Evolutionary conservation across 1,284 basidiomycete species (phyloP).

Genomic region (Entoloma clypeatum): DNA sequence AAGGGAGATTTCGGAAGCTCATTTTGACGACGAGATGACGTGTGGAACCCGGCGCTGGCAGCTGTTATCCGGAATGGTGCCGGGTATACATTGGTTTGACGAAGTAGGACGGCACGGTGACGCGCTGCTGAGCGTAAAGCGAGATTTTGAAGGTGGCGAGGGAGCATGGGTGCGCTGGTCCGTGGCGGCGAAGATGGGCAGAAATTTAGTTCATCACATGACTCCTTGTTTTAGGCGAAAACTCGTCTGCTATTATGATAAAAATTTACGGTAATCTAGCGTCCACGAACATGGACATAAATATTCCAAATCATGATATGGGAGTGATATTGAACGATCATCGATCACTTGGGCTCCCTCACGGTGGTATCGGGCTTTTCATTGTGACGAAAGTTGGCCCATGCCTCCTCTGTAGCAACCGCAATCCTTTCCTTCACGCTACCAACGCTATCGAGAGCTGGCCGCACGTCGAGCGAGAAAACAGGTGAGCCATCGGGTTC

Average conservation of each 20-base stretch:
- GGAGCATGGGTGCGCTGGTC: conserved; percentile 29
- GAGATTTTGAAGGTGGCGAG: conserved; percentile 38
- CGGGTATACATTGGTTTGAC: conserved; percentile 24
- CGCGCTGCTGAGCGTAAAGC: conserved; percentile 32
- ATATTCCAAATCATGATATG: too few species aligned
- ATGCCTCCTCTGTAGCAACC: conserved; percentile 69
- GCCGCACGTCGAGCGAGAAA: conserved; percentile 89
- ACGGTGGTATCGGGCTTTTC: conserved; percentile 21
- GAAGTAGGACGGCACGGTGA: conserved; percentile 22
- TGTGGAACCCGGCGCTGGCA: conserved; percentile 53
- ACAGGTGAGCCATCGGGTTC: conserved; percentile 86
- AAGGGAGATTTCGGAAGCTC: conserved; percentile 89
- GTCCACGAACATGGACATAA: too few species aligned
- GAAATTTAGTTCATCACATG: conserved; percentile 4
- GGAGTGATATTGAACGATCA: background rate
- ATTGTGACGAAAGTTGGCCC: conserved; percentile 43
- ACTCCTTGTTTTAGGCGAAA: too few species aligned
- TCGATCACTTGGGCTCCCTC: conserved; percentile 15
- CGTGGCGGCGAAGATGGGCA: conserved; percentile 9
- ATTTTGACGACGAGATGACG: conserved; percentile 55
- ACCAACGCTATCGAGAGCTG: conserved; percentile 77
- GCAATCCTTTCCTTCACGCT: conserved; percentile 70
- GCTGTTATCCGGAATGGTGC: conserved; percentile 42
- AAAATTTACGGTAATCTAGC: too few species aligned
- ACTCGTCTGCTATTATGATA: too few species aligned